Conservation (phyloP, 441 rosid species). For the Flueggea neowawraea region DNA sequence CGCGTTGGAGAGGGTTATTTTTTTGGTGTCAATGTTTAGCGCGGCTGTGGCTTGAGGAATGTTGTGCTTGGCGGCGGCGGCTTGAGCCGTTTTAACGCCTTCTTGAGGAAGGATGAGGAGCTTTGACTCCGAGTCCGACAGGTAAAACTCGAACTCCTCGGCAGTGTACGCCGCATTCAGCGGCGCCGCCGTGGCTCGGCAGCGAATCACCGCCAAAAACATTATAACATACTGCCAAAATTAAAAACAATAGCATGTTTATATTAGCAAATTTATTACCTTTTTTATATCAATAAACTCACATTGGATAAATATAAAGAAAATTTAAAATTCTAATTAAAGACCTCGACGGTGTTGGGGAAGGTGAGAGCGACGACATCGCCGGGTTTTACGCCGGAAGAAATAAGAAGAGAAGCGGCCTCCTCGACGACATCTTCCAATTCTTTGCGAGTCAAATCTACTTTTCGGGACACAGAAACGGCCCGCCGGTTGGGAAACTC, state of each 20-base stretch:
- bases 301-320: no score
- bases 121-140: slow-evolving; percentile 85
- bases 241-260: no score
- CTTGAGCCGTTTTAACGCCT: slow-evolving; percentile 53
- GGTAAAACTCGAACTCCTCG: slow-evolving; percentile 88
- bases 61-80: slow-evolving; percentile 70
- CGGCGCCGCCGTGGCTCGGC: slow-evolving; percentile 82
- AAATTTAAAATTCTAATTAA: no score
- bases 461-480: slow-evolving; percentile 51
- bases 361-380: slow-evolving; percentile 87
- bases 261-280: no score
- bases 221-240: slow-evolving; percentile 56
- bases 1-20: slow-evolving; percentile 28
- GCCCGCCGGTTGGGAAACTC: slow-evolving; percentile 56
- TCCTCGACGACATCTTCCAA: slow-evolving; percentile 52
- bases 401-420: slow-evolving; percentile 59
- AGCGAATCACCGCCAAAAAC: slow-evolving; percentile 77
- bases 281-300: no score
- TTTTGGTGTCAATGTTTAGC: slow-evolving; percentile 30
- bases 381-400: slow-evolving; percentile 56
- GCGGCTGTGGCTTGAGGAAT: slow-evolving; percentile 56
- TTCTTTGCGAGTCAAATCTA: slow-evolving; percentile 55
- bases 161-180: slow-evolving; percentile 75
- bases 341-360: slow-evolving; percentile 68
- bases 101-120: slow-evolving; percentile 48